Percentiles rank a stretch among this genome's conserved stretches.
These are phyloP conservation scores for Veloboletus limbatus DNA, from an alignment of 1,284 basidiomycete genomes.

Conservation along the genomic window DNA sequence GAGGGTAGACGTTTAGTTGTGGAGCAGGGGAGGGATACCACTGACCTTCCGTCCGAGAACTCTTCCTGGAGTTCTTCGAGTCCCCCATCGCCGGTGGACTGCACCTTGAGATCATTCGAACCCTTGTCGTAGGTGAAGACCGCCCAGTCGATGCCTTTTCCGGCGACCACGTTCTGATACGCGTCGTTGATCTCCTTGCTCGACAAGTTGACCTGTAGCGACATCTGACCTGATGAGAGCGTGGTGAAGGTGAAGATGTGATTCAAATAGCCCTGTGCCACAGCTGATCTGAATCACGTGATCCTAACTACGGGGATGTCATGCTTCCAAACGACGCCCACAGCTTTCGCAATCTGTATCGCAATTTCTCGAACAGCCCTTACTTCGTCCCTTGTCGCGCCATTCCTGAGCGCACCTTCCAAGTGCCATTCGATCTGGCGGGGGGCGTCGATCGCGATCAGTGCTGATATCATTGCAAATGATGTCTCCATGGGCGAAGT, in stretches of 20 bases:
- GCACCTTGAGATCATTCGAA: constrained; percentile 88
- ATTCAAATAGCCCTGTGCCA: no score
- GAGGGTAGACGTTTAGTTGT: background rate
- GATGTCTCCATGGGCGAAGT: constrained; percentile 33
- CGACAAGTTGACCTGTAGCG: constrained; percentile 73
- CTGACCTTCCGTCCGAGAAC: constrained; percentile 88
- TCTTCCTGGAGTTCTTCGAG: constrained; percentile 92
- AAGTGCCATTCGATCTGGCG: constrained; percentile 37
- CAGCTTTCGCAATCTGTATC: constrained; percentile 35
- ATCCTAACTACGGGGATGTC: constrained; percentile 15
- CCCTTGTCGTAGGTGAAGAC: constrained; percentile 85
- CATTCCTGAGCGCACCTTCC: constrained; percentile 35
- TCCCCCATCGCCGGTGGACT: constrained; percentile 79
- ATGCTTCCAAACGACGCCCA: constrained; percentile 21
- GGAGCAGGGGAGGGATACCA: constrained; percentile 8
- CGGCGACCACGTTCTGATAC: constrained; percentile 78
- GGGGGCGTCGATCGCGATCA: constrained; percentile 36
- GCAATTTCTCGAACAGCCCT: constrained; percentile 42
- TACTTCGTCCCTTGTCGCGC: constrained; percentile 40
- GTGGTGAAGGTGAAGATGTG: no score
- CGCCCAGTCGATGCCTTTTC: constrained; percentile 79
- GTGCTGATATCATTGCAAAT: constrained; percentile 34
- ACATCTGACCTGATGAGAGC: no score
- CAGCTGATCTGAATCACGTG: constrained; percentile 17
- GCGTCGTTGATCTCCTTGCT: constrained; percentile 71